These are phyloP conservation scores for Medicago ruthenica DNA, from an alignment of 306 rosid species.

Conservation along the genomic window DNA sequence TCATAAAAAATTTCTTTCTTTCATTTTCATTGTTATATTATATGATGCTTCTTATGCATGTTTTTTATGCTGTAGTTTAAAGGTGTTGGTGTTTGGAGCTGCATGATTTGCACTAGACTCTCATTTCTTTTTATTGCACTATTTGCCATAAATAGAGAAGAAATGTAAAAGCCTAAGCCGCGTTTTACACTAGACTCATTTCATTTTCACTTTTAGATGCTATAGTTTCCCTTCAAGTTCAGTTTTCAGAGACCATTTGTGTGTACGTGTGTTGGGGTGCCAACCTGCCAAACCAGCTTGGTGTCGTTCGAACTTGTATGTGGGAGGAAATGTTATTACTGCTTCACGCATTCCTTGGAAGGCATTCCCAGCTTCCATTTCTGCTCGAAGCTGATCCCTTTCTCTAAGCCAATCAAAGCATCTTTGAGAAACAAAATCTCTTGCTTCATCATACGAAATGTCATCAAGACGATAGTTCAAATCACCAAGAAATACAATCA, in stretches of 20 bases:
- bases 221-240: constrained; percentile 25
- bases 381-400: constrained; percentile 93
- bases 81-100: constrained; percentile 30
- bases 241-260: constrained; percentile 13
- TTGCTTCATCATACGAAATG: constrained; percentile 93
- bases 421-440: constrained; percentile 98
- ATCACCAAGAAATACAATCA: constrained; percentile 96
- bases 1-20: constrained; percentile 10
- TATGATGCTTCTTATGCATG: constrained; percentile 15
- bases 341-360: constrained; percentile 99
- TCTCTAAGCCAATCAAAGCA: constrained; percentile 98
- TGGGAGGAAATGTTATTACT: constrained; percentile 84
- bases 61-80: constrained; percentile 23
- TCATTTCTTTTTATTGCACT: too few species aligned
- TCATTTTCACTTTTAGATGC: neutral
- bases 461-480: constrained; percentile 91
- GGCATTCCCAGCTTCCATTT: constrained; percentile 95
- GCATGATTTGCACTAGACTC: constrained; percentile 35
- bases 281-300: constrained; percentile 97
- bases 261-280: neutral
- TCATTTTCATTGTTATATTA: constrained; percentile 18
- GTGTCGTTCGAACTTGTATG: constrained; percentile 93
- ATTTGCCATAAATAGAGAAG: constrained; percentile 18
- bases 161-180: neutral
- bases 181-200: constrained; percentile 24